These are phyloP conservation scores for Dictyostelium purpureum DNA, from an alignment of 78 protist species.

Conservation along the genomic window DNA sequence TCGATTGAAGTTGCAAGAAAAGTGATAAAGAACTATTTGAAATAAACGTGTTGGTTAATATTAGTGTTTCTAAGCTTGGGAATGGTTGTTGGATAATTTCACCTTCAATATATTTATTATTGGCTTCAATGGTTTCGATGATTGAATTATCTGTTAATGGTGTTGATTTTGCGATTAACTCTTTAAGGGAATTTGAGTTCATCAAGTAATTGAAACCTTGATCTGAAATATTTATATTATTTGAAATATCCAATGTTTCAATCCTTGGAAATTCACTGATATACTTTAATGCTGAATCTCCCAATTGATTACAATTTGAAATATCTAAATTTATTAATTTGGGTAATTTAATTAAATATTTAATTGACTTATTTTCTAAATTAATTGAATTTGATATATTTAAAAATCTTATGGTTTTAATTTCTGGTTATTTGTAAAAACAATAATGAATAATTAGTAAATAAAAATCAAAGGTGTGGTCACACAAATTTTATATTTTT, in stretches of 20 bases:
- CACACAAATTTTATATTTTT: no score
- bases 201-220: background rate
- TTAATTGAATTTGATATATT: slow-evolving; percentile 28
- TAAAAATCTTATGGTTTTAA: slow-evolving; percentile 56
- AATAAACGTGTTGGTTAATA: slow-evolving; percentile 10
- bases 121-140: background rate
- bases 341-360: slow-evolving; percentile 23
- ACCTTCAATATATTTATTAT: background rate
- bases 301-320: background rate
- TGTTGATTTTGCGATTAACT: slow-evolving; percentile 25
- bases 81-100: background rate
- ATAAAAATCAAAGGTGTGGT: no score
- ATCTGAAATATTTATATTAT: background rate
- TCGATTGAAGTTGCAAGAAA: background rate
- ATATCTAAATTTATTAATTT: slow-evolving; percentile 40
- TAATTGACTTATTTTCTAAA: background rate
- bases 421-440: no score
- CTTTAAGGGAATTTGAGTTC: background rate
- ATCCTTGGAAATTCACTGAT: slow-evolving; percentile 27
- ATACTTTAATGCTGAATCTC: background rate
- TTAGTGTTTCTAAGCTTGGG: background rate
- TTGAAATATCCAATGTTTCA: slow-evolving; percentile 34
- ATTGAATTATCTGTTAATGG: slow-evolving; percentile 34
- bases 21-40: background rate
- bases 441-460: no score